Conservation (phyloP, 148 eudicot species). For the Vaccinium vitisidaea region DNA sequence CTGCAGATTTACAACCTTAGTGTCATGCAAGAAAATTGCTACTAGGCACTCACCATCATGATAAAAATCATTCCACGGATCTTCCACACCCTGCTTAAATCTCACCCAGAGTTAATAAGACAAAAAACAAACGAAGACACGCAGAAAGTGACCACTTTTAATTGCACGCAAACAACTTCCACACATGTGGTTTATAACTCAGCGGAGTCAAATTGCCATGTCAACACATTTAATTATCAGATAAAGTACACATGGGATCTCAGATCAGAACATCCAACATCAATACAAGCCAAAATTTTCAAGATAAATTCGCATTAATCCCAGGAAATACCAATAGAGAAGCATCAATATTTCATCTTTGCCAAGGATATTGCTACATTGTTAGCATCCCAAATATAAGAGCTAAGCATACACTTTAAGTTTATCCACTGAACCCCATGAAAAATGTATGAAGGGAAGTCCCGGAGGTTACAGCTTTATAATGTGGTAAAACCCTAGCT, state of each 20-base stretch:
- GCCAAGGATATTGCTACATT: slow-evolving; percentile 19
- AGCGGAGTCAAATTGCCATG: background rate
- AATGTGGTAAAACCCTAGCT: slow-evolving; percentile 16
- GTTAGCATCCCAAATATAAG: slow-evolving; percentile 15
- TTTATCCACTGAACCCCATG: slow-evolving; percentile 10
- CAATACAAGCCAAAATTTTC: background rate
- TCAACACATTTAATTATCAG: background rate
- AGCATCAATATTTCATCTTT: slow-evolving; percentile 17
- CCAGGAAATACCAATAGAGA: background rate
- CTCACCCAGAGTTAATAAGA: background rate
- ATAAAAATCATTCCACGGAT: background rate
- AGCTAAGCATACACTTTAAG: slow-evolving; percentile 3
- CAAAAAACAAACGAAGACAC: background rate
- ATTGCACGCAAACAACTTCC: background rate
- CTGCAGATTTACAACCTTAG: background rate
- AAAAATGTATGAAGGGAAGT: background rate
- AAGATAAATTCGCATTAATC: background rate
- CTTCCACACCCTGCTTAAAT: background rate
- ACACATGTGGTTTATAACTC: background rate
- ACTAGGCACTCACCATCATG: background rate
- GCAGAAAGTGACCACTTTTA: background rate
- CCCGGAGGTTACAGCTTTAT: slow-evolving; percentile 1
- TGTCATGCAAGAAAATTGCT: background rate
- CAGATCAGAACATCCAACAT: background rate
- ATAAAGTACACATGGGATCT: background rate